A percentile compares a stretch with the other conserved stretches of the same genome.
phyloP scores from a whole-genome alignment of 768 basidiomycete genomes.

The Termitomyces titanicus region DNA sequence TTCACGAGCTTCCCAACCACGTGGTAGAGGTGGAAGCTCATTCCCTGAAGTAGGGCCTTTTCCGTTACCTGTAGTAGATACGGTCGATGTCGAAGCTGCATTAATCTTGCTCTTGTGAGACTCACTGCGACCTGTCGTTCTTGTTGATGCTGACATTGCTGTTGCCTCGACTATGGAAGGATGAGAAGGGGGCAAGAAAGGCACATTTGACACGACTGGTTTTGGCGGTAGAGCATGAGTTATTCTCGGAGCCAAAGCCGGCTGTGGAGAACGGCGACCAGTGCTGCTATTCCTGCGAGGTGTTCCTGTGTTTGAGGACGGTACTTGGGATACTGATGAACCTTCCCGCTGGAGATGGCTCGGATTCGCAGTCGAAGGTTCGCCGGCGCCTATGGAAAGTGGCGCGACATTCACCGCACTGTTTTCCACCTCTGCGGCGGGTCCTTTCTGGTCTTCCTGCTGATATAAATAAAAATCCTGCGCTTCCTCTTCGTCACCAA shows the following conservation, averaged over 20 bases:
- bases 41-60: constrained; percentile 16
- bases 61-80: constrained; percentile 16
- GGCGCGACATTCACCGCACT: not conserved
- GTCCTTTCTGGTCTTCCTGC: constrained; percentile 12
- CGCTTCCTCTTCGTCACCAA: constrained; percentile 72
- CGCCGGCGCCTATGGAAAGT: constrained; percentile 3
- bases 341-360: constrained; percentile 8
- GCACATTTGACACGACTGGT: constrained; percentile 48
- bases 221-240: constrained; percentile 71
- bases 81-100: constrained; percentile 23
- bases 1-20: constrained; percentile 57
- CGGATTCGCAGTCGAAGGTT: constrained; percentile 7
- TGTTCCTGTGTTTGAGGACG: constrained; percentile 11
- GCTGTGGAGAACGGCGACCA: constrained; percentile 19
- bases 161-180: constrained; percentile 59
- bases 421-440: not conserved
- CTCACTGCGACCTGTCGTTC: constrained; percentile 38
- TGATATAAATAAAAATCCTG: constrained; percentile 43
- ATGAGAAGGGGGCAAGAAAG: constrained; percentile 52
- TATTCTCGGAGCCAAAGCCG: constrained; percentile 34
- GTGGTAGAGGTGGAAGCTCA: constrained; percentile 38
- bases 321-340: constrained; percentile 10
- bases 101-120: constrained; percentile 28
- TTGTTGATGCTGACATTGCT: constrained; percentile 44
- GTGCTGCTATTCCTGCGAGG: constrained; percentile 11